Percentiles rank a stretch among this genome's conserved stretches.
Evolutionary conservation across 2,329 filamentous ascomycete species (phyloP).

Genomic region (Elsinoe fawcettii): DNA sequence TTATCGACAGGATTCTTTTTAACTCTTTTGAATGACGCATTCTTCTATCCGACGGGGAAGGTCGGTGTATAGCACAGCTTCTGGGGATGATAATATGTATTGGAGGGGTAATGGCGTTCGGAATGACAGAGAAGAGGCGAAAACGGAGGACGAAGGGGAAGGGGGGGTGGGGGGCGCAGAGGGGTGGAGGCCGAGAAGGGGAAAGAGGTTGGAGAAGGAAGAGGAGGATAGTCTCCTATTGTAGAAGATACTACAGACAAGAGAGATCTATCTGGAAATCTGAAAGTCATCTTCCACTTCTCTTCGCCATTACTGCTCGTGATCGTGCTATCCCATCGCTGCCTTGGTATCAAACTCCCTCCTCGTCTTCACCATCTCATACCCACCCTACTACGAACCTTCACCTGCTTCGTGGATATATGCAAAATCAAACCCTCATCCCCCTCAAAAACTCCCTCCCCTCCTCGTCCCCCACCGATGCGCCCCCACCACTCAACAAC

Average conservation of each 20-base stretch:
- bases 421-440: background rate
- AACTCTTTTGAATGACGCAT: background rate
- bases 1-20: background rate
- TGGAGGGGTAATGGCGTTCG: conserved; percentile 3
- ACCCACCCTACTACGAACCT: too few species aligned
- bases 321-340: background rate
- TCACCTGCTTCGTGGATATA: too few species aligned
- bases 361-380: background rate
- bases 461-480: conserved; percentile 59
- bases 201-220: background rate
- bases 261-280: conserved; percentile 10
- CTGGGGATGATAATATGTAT: background rate
- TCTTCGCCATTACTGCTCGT: background rate
- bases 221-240: background rate
- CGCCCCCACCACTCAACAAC: conserved; percentile 58
- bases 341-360: background rate
- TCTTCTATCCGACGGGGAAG: background rate
- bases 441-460: conserved; percentile 41
- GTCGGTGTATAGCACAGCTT: background rate
- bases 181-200: background rate
- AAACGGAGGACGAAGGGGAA: background rate
- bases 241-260: conserved; percentile 9
- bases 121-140: background rate
- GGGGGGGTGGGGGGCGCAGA: background rate
- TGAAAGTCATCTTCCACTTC: background rate